Conservation (phyloP, 495 filamentous ascomycete genomes). For the Penicillium ochrochloron region DNA sequence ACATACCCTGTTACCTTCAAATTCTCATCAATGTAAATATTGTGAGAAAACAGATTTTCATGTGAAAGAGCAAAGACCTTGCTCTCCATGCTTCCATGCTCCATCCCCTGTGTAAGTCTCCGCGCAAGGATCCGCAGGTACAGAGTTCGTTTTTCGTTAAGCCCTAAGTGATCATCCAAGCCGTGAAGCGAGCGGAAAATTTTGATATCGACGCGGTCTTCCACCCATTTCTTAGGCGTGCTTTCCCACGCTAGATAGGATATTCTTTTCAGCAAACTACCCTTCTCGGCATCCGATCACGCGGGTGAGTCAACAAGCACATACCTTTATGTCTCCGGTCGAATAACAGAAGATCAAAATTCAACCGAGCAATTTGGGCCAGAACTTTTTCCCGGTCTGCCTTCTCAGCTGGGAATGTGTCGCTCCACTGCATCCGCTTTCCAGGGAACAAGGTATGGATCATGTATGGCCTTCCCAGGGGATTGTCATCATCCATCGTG, state of each 20-base stretch:
- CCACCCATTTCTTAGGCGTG: not conserved
- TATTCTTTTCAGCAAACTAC: not conserved
- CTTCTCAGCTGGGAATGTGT: not conserved
- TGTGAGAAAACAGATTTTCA: not conserved
- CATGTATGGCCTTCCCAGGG: not conserved
- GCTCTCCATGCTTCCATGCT: too few relatives aligned
- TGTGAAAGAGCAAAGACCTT: not conserved
- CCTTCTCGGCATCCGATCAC: too few relatives aligned
- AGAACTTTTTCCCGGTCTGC: not conserved
- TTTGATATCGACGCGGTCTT: not conserved
- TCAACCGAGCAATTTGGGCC: conserved; percentile 1
- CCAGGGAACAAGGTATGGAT: not conserved
- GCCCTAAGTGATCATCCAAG: not conserved
- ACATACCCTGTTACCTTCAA: conserved; percentile 6
- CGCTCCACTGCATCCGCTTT: not conserved
- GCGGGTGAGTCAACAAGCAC: not conserved
- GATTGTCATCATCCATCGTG: not conserved
- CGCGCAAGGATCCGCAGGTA: not conserved
- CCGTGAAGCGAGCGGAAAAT: not conserved
- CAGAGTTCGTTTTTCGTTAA: not conserved
- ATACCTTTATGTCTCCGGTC: not conserved
- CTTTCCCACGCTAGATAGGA: not conserved
- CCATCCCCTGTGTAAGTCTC: not conserved
- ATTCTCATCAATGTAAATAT: conserved; percentile 8
- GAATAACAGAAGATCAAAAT: not conserved